phyloP scores from a whole-genome alignment of 345 rosid species.

The Lenwebbia sp. region DNA sequence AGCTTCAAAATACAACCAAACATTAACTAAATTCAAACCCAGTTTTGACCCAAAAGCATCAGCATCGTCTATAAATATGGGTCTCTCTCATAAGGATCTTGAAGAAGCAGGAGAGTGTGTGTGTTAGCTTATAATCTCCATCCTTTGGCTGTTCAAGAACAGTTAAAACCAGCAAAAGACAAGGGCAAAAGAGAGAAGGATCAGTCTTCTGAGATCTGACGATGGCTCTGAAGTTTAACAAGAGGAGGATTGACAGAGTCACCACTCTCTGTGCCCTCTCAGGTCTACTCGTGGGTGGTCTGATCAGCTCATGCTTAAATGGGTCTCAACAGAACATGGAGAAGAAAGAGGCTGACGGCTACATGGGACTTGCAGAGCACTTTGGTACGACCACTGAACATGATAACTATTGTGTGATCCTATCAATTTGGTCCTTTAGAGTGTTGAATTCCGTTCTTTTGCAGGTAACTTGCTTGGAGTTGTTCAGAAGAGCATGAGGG shows the following conservation, averaged over 20 bases:
- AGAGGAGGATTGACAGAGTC: background rate
- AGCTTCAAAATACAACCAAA: background rate
- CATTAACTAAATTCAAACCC: background rate
- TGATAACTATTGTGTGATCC: background rate
- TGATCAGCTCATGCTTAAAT: background rate
- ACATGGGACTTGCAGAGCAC: background rate
- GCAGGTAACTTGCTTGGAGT: conserved; percentile 5
- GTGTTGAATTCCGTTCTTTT: background rate
- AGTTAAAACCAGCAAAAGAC: background rate
- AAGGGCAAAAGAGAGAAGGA: background rate
- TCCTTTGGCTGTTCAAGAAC: background rate
- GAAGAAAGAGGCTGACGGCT: background rate
- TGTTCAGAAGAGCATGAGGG: background rate
- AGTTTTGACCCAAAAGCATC: background rate
- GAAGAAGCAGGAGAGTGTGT: background rate
- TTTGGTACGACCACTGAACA: background rate
- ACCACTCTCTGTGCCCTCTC: background rate
- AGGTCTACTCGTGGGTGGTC: background rate
- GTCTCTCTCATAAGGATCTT: background rate
- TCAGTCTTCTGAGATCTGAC: background rate
- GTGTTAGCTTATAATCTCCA: background rate
- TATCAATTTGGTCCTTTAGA: background rate
- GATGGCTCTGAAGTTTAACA: background rate
- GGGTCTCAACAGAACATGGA: background rate
- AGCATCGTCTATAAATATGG: background rate